Evolutionary conservation across 805 yeast genomes (phyloP).

Genomic region (Saccharomyces mikatae): DNA sequence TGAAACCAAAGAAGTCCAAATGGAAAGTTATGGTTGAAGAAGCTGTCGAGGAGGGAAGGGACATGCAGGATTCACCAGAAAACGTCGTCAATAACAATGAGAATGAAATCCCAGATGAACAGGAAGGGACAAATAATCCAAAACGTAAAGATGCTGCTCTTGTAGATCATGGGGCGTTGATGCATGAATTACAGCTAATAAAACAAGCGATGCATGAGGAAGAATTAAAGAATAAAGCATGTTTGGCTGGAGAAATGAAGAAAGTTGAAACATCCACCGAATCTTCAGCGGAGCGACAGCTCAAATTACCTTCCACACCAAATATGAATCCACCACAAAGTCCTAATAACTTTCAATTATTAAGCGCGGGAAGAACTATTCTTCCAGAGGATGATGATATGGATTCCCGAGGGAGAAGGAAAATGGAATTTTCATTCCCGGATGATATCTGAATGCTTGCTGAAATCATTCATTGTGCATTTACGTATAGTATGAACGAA

Average conservation of each 20-base stretch:
- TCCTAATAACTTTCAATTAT: slow-evolving; percentile 20
- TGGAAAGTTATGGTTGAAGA: slow-evolving; percentile 59
- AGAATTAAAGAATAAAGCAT: slow-evolving; percentile 2
- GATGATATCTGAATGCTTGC: slow-evolving; percentile 19
- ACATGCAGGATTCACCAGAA: slow-evolving; percentile 12
- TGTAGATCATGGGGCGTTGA: slow-evolving; percentile 26
- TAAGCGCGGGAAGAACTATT: slow-evolving; percentile 26
- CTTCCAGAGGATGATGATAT: slow-evolving; percentile 27
- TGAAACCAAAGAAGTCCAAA: slow-evolving; percentile 47
- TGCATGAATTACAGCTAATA: slow-evolving; percentile 20
- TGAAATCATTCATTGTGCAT: not conserved
- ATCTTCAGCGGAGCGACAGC: slow-evolving; percentile 1
- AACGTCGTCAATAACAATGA: slow-evolving; percentile 9
- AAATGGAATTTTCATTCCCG: slow-evolving; percentile 23
- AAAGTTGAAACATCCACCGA: slow-evolving; percentile 8
- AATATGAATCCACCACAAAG: slow-evolving; percentile 3
- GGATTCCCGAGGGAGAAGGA: slow-evolving; percentile 6
- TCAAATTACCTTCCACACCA: not conserved
- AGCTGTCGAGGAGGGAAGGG: slow-evolving; percentile 25
- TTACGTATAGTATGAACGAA: not conserved
- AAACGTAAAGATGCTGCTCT: slow-evolving; percentile 19
- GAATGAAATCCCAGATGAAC: slow-evolving; percentile 6
- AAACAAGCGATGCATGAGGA: slow-evolving; percentile 22
- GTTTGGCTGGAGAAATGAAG: not conserved
- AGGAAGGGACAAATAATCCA: slow-evolving; percentile 1